A percentile compares a stretch with the other conserved stretches of the same genome.
phyloP scores from a whole-genome alignment of 257 asterid species.

The Avicennia marina region DNA sequence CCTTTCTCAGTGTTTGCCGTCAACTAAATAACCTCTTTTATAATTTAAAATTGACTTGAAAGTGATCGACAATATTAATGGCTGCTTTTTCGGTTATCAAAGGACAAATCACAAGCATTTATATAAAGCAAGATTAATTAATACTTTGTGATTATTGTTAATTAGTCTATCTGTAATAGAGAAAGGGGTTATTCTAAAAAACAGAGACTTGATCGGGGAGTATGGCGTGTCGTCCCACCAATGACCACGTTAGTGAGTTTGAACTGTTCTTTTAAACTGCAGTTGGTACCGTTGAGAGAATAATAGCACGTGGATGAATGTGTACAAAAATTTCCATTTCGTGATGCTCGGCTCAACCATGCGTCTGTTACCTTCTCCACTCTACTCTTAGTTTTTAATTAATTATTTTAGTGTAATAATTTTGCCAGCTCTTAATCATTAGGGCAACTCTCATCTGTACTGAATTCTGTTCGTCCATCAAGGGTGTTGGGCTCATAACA shows the following conservation, averaged over 20 bases:
- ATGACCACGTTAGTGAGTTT: constrained; percentile 6
- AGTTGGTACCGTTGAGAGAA: constrained; percentile 3
- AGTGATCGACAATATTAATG: neutral
- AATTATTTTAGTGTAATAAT: neutral
- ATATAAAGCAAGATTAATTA: neutral
- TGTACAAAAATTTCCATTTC: neutral
- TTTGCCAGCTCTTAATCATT: too few species aligned
- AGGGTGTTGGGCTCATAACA: too few species aligned
- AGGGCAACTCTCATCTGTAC: too few species aligned
- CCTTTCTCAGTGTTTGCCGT: too few species aligned
- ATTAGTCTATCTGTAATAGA: too few species aligned
- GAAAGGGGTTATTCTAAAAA: too few species aligned
- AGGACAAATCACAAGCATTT: constrained; percentile 13
- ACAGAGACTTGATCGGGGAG: too few species aligned
- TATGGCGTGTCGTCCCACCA: too few species aligned
- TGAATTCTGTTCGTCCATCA: too few species aligned
- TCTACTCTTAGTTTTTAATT: neutral
- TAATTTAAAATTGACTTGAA: neutral
- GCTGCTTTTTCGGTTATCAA: neutral
- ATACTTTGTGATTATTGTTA: too few species aligned
- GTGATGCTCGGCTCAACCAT: neutral
- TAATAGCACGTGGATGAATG: constrained; percentile 1
- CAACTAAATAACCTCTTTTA: too few species aligned
- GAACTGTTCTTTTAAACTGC: neutral
- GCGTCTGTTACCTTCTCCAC: neutral